Percentiles rank a stretch among this genome's conserved stretches.
phyloP scores from a whole-genome alignment of 2,329 filamentous ascomycete genomes.

The Penicillium sp. region DNA sequence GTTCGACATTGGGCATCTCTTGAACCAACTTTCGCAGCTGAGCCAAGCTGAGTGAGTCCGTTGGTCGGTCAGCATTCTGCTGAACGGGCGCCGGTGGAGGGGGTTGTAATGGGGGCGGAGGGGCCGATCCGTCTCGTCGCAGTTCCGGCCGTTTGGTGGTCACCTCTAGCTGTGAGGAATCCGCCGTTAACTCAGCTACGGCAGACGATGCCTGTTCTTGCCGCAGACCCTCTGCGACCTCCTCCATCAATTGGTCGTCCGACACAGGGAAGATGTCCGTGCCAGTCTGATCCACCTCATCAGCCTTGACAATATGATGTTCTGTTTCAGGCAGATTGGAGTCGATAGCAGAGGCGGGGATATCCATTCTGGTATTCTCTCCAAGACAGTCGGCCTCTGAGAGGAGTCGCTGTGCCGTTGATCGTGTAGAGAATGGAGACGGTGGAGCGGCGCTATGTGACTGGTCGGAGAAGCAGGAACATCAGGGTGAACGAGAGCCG shows the following conservation, averaged over 20 bases:
- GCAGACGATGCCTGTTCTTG: constrained; percentile 37
- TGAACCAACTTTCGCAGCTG: constrained; percentile 74
- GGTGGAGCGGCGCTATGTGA: constrained; percentile 7
- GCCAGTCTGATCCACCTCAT: constrained; percentile 54
- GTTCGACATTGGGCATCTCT: constrained; percentile 71
- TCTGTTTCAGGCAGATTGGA: constrained; percentile 37
- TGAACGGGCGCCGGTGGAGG: constrained; percentile 52
- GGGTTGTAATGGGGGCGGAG: constrained; percentile 50
- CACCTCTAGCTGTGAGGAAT: constrained; percentile 23
- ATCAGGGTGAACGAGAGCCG: constrained; percentile 8
- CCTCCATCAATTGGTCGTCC: constrained; percentile 49
- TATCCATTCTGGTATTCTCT: constrained; percentile 32
- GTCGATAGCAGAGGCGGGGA: constrained; percentile 28
- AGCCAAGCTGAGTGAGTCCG: constrained; percentile 74
- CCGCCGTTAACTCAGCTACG: constrained; percentile 15
- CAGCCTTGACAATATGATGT: constrained; percentile 52
- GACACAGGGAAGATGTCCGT: constrained; percentile 51
- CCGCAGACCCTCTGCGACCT: constrained; percentile 44
- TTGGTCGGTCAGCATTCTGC: constrained; percentile 44
- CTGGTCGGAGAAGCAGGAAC: constrained; percentile 4
- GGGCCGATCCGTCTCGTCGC: constrained; percentile 41
- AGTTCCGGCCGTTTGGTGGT: constrained; percentile 40
- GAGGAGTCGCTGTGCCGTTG: constrained; percentile 7
- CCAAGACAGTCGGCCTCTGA: constrained; percentile 2
- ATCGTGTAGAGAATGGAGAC: constrained; percentile 6